phyloP scores from a whole-genome alignment of 805 yeast genomes.

The Maudiozyma pseudohumilis region DNA sequence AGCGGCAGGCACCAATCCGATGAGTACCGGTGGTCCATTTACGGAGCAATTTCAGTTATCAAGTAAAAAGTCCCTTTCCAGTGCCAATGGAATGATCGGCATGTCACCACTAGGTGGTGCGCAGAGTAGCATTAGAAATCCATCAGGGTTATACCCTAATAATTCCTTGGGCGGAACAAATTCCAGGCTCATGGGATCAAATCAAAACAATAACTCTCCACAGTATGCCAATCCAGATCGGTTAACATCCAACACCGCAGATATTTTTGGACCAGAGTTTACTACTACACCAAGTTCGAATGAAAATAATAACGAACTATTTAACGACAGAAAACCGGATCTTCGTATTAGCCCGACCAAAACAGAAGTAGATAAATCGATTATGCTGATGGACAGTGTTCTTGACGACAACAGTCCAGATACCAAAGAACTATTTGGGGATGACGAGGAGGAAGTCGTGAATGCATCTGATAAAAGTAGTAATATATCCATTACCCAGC shows the following conservation, averaged over 20 bases:
- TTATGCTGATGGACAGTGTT: slow-evolving; percentile 3
- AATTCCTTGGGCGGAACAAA: background rate
- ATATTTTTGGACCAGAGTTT: slow-evolving; percentile 10
- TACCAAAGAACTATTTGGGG: slow-evolving; percentile 27
- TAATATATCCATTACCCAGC: background rate
- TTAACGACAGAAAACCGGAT: slow-evolving; percentile 9
- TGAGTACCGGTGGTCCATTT: slow-evolving; percentile 27
- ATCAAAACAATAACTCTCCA: slow-evolving; percentile 6
- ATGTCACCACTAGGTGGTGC: slow-evolving; percentile 1
- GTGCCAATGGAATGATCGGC: background rate
- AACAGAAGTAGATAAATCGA: slow-evolving; percentile 5
- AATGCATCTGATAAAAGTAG: slow-evolving; percentile 5
- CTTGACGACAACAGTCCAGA: slow-evolving; percentile 4
- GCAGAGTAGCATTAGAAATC: background rate
- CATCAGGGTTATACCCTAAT: background rate
- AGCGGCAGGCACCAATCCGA: slow-evolving; percentile 19
- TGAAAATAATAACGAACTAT: slow-evolving; percentile 10
- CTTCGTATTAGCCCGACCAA: slow-evolving; percentile 13
- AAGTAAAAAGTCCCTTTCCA: slow-evolving; percentile 12
- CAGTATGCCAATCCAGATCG: slow-evolving; percentile 9
- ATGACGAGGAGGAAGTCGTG: slow-evolving; percentile 24
- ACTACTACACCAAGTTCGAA: slow-evolving; percentile 13
- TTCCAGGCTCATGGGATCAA: background rate
- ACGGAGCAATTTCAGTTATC: slow-evolving; percentile 26
- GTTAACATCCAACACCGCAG: slow-evolving; percentile 6